Evolutionary conservation across 441 rosid species (phyloP).

Genomic region (Corymbia citriodora): DNA sequence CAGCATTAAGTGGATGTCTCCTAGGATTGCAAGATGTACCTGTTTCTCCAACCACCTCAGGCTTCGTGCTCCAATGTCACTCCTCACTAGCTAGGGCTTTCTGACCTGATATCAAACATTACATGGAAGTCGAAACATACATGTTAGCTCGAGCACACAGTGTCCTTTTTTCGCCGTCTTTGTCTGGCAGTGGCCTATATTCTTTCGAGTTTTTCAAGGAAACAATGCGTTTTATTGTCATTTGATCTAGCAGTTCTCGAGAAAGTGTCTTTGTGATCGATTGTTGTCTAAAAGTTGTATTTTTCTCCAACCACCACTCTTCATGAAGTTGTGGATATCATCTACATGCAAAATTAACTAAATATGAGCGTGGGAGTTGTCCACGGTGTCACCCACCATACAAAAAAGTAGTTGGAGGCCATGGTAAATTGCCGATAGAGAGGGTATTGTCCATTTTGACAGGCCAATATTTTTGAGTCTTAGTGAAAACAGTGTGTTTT

Average conservation of each 20-base stretch:
- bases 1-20: background rate
- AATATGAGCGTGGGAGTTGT: background rate
- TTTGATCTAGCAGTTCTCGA: background rate
- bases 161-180: too few relatives aligned
- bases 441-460: too few relatives aligned
- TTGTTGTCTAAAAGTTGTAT: fast-evolving
- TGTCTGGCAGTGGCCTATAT: too few relatives aligned
- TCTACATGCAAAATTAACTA: background rate
- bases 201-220: background rate
- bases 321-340: background rate
- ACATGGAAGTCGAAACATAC: background rate
- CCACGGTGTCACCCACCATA: background rate
- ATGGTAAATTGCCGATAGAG: background rate
- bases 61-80: background rate
- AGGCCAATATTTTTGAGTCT: background rate
- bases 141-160: too few relatives aligned
- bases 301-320: background rate
- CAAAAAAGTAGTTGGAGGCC: background rate
- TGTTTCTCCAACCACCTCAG: background rate
- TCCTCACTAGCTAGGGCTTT: background rate
- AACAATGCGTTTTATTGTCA: background rate
- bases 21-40: background rate
- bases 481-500: background rate
- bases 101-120: background rate
- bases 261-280: background rate